Percentiles rank a stretch among this genome's conserved stretches.
Evolutionary conservation across 805 yeast genomes (phyloP).

Genomic region (Wickerhamiella occidentalis): DNA sequence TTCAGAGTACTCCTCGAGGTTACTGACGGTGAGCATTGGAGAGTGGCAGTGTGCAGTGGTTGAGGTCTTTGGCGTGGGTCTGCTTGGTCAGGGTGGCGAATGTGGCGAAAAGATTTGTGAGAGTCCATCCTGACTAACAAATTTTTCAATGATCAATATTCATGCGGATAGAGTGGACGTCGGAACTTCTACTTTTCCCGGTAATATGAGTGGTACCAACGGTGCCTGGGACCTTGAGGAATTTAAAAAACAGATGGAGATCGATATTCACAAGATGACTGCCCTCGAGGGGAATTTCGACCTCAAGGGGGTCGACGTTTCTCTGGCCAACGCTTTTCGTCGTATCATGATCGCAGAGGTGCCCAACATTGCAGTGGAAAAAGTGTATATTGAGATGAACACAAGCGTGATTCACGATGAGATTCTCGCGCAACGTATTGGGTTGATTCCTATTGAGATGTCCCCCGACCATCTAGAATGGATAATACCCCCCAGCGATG

Average conservation of each 20-base stretch:
- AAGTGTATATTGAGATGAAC: slow-evolving; percentile 80
- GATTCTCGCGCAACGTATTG: slow-evolving; percentile 90
- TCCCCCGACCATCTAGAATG: slow-evolving; percentile 83
- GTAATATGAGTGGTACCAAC: slow-evolving; percentile 53
- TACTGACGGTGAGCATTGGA: neutral
- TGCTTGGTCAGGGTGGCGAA: neutral
- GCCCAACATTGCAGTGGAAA: slow-evolving; percentile 91
- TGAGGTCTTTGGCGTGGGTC: no score
- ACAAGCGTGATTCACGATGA: slow-evolving; percentile 97
- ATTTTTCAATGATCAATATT: slow-evolving; percentile 18
- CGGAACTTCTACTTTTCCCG: slow-evolving; percentile 78
- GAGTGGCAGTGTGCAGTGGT: no score
- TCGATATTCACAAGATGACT: slow-evolving; percentile 53
- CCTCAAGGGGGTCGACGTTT: slow-evolving; percentile 73
- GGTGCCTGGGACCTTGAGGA: slow-evolving; percentile 73
- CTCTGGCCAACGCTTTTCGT: slow-evolving; percentile 91
- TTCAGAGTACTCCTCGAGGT: neutral
- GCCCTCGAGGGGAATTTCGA: slow-evolving; percentile 65
- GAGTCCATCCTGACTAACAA: neutral
- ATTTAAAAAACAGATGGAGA: slow-evolving; percentile 56
- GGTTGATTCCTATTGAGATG: slow-evolving; percentile 77
- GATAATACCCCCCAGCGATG: slow-evolving; percentile 33
- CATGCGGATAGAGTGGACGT: slow-evolving; percentile 22
- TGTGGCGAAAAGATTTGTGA: no score
- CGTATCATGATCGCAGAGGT: slow-evolving; percentile 95